Evolutionary conservation across 345 rosid genomes (phyloP), one percentile per base, ranked within the genome.

Genomic region (Lumnitzera littorea): DNA sequence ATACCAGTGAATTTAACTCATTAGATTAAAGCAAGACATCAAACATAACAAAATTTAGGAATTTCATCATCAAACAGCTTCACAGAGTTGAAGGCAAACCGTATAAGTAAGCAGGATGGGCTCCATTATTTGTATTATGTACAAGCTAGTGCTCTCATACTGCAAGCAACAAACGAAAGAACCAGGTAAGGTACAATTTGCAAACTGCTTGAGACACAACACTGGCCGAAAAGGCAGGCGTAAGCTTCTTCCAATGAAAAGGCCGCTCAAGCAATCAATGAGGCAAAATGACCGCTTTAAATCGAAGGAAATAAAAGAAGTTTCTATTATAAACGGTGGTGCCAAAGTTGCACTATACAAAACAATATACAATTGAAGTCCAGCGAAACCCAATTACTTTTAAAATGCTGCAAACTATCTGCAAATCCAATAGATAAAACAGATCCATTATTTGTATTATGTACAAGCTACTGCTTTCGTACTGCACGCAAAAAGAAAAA

Each of bases 61-160:
- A 55, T 47, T 49, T 61, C 53, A 36, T 55, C 50, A 72, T 68
- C 58, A 29, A 20, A 24, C 29, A 58, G 13, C 4, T 53, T 25
- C 17, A 57, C 51, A 43, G 13, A 63, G 55, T 63, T 66, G 58
- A n/a, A 55, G 68, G 43, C 65, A 66, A 86, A 95, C 99, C 79
- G 85, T 88, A 81, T 95, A 95, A 54, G 86, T 74, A 71, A 83
- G 99, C 79, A 95, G 74, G 77, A 91, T 75, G 63, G 99, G 97
- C 80, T 94, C 99, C 92, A 86, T 80, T 57, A 77, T 78, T 63
- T 79, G 89, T 72, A 91, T 91, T 71, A 91, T 86, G 68, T 86
- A 95, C 52, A 64, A 70, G 56, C 95, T 91, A 78, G 91, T 84
- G 67, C 80, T 86, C 81, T 95, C 91, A 76, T 91, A 95, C 99